These are phyloP conservation scores for Citrus sinensis DNA, from an alignment of 345 rosid species.

Conservation along the genomic window DNA sequence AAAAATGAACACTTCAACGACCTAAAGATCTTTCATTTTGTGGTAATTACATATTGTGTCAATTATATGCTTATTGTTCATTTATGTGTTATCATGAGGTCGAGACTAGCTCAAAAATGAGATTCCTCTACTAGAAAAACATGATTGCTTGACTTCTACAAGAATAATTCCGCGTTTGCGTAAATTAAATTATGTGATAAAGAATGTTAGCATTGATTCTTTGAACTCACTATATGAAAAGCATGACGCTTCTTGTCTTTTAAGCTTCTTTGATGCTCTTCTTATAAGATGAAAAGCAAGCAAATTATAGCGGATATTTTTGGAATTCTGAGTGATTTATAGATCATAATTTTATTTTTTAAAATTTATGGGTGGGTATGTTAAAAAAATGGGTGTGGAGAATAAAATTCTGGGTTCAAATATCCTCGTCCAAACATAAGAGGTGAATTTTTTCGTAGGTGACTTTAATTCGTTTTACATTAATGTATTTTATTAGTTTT, in stretches of 20 bases:
- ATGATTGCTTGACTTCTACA: neutral
- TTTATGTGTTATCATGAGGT: neutral
- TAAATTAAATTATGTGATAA: neutral
- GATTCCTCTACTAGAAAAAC: neutral
- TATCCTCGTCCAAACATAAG: no score
- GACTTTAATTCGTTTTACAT: no score
- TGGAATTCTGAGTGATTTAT: no score
- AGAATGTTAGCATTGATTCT: neutral
- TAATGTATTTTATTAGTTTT: no score
- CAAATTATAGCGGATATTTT: no score
- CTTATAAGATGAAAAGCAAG: neutral
- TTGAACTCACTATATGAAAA: neutral
- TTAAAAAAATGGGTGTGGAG: no score
- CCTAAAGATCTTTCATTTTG: neutral
- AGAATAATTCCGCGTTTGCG: neutral
- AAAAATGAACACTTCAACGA: neutral
- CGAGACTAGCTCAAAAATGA: neutral
- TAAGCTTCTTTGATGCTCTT: neutral
- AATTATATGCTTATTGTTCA: neutral
- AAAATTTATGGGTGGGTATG: no score
- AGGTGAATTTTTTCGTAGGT: no score
- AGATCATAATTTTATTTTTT: no score
- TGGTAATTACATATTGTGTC: neutral
- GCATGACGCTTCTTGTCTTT: neutral
- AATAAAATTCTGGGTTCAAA: no score